phyloP scores from a whole-genome alignment of 179 eudicot species.

The Heliamphora pulchella region DNA sequence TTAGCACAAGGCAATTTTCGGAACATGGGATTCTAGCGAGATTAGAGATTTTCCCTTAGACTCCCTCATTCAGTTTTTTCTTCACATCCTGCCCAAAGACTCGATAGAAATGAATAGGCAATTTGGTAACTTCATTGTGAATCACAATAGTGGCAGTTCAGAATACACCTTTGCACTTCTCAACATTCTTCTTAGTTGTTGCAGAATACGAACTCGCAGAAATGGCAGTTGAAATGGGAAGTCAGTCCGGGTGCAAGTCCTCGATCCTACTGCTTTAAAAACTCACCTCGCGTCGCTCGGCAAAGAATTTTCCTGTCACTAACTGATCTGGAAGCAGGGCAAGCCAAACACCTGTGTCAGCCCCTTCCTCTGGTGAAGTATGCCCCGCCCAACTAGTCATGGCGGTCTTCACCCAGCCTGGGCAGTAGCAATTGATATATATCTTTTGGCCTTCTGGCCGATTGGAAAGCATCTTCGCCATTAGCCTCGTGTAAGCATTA shows the following conservation, averaged over 20 bases:
- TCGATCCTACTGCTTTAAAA: constrained; percentile 26
- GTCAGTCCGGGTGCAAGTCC: neutral
- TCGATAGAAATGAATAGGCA: neutral
- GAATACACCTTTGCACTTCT: neutral
- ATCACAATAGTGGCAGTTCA: neutral
- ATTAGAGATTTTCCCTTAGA: neutral
- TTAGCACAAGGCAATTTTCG: no score
- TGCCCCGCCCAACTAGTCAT: constrained; percentile 94
- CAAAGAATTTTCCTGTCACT: constrained; percentile 67
- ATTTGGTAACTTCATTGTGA: neutral
- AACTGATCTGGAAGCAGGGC: constrained; percentile 59
- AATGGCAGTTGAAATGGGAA: neutral
- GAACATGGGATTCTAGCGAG: neutral
- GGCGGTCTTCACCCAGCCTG: constrained; percentile 95
- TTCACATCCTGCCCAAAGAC: neutral
- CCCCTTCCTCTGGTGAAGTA: constrained; percentile 69
- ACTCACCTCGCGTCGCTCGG: constrained; percentile 80
- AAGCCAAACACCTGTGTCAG: constrained; percentile 96
- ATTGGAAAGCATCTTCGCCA: constrained; percentile 47
- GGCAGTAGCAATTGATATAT: constrained; percentile 73
- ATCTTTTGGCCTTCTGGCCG: constrained; percentile 66
- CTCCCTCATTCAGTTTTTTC: neutral
- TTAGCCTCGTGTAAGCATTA: constrained; percentile 67
- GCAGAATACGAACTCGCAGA: neutral
- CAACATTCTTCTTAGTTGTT: neutral